A percentile compares a stretch with the other conserved stretches of the same genome.
These are phyloP conservation scores for Aspergillus felis DNA, from an alignment of 2,329 filamentous ascomycete genomes.

Conservation along the genomic window DNA sequence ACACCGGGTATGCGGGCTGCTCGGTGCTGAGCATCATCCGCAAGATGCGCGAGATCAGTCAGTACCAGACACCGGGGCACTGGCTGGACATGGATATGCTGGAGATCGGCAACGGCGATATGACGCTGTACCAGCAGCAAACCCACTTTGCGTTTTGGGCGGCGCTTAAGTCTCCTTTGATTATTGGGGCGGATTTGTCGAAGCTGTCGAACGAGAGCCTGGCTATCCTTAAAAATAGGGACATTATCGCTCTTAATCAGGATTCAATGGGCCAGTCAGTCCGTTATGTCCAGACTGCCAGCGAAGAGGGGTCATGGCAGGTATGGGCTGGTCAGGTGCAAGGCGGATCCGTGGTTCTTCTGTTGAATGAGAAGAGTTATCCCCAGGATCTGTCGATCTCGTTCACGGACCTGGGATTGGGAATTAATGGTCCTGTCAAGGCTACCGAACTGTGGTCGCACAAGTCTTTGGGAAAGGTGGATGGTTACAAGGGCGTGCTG, in stretches of 20 bases:
- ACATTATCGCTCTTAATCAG: constrained; percentile 1
- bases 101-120: constrained; percentile 44
- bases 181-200: constrained; percentile 36
- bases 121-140: constrained; percentile 29
- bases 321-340: constrained; percentile 1
- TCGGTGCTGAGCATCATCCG: constrained; percentile 7
- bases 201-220: constrained; percentile 1
- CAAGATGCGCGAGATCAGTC: constrained; percentile 12
- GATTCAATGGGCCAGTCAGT: not conserved
- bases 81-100: constrained; percentile 43
- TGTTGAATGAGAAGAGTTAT: constrained; percentile 5
- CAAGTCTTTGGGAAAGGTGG: not conserved
- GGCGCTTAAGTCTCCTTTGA: constrained; percentile 42
- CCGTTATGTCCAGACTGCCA: not conserved
- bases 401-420: not conserved
- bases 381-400: not conserved
- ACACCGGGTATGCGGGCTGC: constrained; percentile 31
- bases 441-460: not conserved
- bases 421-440: not conserved
- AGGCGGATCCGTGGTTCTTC: not conserved
- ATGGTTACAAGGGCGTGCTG: not conserved
- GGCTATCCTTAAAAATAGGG: not conserved
- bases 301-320: not conserved
- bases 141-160: constrained; percentile 47
- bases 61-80: constrained; percentile 22